A percentile compares a stretch with the other conserved stretches of the same genome.
These are phyloP conservation scores for Durusdinium trenchii DNA, from an alignment of 73 alveolate species.

Conservation along the genomic window DNA sequence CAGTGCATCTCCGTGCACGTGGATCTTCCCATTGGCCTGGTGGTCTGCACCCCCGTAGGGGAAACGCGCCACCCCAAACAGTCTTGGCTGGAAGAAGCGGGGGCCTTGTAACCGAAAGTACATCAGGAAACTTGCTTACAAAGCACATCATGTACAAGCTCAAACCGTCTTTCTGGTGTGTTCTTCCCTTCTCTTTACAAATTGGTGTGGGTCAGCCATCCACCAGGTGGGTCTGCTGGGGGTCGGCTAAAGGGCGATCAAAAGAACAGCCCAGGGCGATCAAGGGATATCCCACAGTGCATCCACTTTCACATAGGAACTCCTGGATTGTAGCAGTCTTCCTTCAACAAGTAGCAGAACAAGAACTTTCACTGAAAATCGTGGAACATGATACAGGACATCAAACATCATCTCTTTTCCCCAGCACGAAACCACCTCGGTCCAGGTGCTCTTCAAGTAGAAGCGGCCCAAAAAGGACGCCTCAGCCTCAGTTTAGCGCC, in stretches of 20 bases:
- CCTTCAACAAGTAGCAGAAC: not conserved
- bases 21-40: conserved; percentile 28
- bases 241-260: not conserved
- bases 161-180: not conserved
- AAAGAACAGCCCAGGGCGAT: not conserved
- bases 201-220: no score
- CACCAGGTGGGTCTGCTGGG: no score
- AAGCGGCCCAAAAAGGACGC: not conserved
- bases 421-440: not conserved
- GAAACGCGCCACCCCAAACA: not conserved
- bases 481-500: not conserved
- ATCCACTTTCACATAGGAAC: not conserved
- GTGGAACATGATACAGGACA: not conserved
- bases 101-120: not conserved
- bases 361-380: not conserved
- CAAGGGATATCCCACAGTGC: not conserved
- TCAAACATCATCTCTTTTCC: not conserved
- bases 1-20: conserved; percentile 35
- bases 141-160: not conserved
- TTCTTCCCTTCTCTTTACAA: not conserved
- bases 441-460: conserved; percentile 32
- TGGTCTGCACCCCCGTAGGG: not conserved
- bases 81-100: not conserved
- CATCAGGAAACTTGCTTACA: not conserved
- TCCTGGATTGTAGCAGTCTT: not conserved